Conservation (phyloP, 371 early-diverging fungal genomes). For the Mortierella sp. region DNA sequence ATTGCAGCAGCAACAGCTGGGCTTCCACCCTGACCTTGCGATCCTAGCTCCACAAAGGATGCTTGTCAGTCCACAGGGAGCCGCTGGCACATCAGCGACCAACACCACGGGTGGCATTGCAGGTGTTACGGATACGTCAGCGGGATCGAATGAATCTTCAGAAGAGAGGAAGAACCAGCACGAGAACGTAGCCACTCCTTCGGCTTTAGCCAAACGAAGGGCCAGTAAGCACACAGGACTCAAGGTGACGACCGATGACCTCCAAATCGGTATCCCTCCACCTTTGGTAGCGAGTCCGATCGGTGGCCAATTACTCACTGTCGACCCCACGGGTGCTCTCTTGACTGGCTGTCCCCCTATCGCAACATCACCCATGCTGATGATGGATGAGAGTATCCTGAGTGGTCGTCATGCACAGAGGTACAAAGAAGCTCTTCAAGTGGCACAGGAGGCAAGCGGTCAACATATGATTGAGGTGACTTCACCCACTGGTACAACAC, state of each 20-base stretch:
- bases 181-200: not conserved
- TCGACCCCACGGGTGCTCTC: not conserved
- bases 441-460: slow-evolving; percentile 47
- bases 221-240: not conserved
- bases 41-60: slow-evolving; percentile 8
- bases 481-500: slow-evolving; percentile 5
- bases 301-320: not conserved
- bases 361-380: slow-evolving; percentile 15
- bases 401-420: slow-evolving; percentile 29
- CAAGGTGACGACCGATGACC: slow-evolving; percentile 1
- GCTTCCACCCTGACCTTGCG: slow-evolving; percentile 18
- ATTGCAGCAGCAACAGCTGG: slow-evolving; percentile 12
- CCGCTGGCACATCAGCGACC: not conserved
- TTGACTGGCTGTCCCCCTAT: not conserved
- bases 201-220: not conserved
- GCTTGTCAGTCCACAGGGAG: slow-evolving; percentile 21
- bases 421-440: slow-evolving; percentile 32
- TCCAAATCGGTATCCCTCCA: slow-evolving; percentile 11
- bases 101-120: not conserved
- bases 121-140: not conserved
- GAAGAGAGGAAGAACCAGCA: not conserved
- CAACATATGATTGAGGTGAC: slow-evolving; percentile 25
- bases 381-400: slow-evolving; percentile 45
- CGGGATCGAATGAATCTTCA: not conserved
- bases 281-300: not conserved